A percentile compares a stretch with the other conserved stretches of the same genome.
phyloP scores from a whole-genome alignment of 2,329 filamentous ascomycete genomes.

The Macrophomina tecta region DNA sequence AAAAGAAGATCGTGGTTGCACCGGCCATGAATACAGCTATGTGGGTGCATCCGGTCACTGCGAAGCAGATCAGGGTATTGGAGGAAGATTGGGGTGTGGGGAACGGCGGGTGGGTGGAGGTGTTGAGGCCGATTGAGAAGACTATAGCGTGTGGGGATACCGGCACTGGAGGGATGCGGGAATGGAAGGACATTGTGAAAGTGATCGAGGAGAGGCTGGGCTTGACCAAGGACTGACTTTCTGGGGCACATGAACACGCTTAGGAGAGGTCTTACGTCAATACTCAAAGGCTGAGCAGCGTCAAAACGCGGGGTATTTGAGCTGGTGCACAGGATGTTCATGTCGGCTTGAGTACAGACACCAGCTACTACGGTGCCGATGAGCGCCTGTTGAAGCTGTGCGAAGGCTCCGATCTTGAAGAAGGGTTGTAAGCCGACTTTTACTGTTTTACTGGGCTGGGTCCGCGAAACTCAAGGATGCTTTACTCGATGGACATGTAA shows the following conservation, averaged over 20 bases:
- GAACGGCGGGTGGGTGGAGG: slow-evolving; percentile 65
- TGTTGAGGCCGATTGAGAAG: slow-evolving; percentile 77
- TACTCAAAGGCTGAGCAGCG: too few relatives aligned
- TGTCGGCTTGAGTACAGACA: too few relatives aligned
- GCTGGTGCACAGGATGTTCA: too few relatives aligned
- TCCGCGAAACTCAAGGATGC: too few relatives aligned
- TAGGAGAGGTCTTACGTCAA: background rate
- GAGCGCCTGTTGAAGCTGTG: too few relatives aligned
- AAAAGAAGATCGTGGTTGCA: slow-evolving; percentile 75
- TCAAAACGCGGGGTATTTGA: too few relatives aligned
- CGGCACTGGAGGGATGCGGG: slow-evolving; percentile 81
- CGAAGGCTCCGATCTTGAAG: too few relatives aligned
- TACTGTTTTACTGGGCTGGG: too few relatives aligned
- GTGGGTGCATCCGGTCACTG: slow-evolving; percentile 86
- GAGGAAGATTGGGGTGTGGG: slow-evolving; percentile 74
- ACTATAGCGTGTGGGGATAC: slow-evolving; percentile 83
- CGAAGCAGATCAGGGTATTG: slow-evolving; percentile 71
- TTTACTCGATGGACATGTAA: too few relatives aligned
- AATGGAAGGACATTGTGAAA: slow-evolving; percentile 76
- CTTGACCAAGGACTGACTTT: background rate
- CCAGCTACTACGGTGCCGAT: too few relatives aligned
- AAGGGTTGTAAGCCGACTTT: too few relatives aligned
- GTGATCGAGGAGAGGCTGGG: slow-evolving; percentile 63
- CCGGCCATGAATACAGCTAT: slow-evolving; percentile 90
- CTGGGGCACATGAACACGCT: background rate